Evolutionary conservation across 164 flowering plant species (phyloP), one percentile per base, ranked within the genome.

Genomic region (Vitis labrusca): DNA sequence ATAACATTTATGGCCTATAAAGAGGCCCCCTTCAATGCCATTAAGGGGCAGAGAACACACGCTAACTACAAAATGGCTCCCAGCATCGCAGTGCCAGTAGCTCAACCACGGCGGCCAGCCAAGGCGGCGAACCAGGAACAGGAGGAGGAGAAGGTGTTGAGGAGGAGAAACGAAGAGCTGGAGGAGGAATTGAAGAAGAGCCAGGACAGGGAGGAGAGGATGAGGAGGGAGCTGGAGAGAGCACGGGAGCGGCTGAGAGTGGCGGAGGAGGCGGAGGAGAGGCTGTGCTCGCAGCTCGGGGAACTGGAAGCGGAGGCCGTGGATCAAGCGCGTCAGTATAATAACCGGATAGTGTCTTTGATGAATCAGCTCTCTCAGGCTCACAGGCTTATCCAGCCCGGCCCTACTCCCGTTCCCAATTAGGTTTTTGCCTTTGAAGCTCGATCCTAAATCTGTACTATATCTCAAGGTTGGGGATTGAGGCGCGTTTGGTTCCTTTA

Each of bases 231-330:
- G 71, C 64, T 93, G 11, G 56, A 61, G 71, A 65, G 62, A 59
- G 68, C 79, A 12, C 66, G 65, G 62, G 78, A 84, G 69, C 69
- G 92, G 74, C 79, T 90, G 44, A 72, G 79, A 32, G 76, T 85
- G 59, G 89, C 82, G 37, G 97, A 91, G 78, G 97, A 91, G 56
- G 98, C 89, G 23, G 97, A 90, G 80, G 98, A 91, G 84, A 68
- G 82, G 64, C 86, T 92, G 27, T 92, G 91, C 72, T 74, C 82
- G 2, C 89, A 89, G 76, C 85, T 92, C 1, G 96, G 93, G 0
- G 93, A 91, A 60, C 81, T 91, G 2, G 98, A 92, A 65, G 98
- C 91, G 1, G 98, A 92, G 67, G 80, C 98, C 10, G 81, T 88
- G 2, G 78, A 80, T 12, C 88, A 89, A 72, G 91, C 92, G 3